Evolutionary conservation across 2,329 filamentous ascomycete genomes (phyloP).

Genomic region (Fusarium kyushuense): DNA sequence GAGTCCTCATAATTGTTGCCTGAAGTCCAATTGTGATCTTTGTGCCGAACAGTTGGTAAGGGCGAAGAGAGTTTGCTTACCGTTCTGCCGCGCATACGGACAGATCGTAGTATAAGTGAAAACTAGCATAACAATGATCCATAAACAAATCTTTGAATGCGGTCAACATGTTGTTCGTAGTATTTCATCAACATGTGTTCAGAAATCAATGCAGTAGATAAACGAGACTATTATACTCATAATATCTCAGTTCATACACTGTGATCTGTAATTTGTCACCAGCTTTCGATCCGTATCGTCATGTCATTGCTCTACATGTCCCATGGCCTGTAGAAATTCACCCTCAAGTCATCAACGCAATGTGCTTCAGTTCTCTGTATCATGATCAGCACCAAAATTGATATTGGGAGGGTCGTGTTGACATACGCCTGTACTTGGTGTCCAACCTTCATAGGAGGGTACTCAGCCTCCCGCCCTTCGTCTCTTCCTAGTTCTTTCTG

Average conservation of each 20-base stretch:
- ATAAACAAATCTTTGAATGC: neutral
- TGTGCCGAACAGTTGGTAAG: neutral
- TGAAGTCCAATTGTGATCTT: neutral
- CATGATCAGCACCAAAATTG: constrained; percentile 14
- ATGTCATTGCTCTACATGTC: constrained; percentile 3
- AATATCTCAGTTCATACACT: constrained; percentile 2
- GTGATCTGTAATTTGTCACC: neutral
- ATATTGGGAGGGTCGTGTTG: neutral
- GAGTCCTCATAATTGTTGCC: neutral
- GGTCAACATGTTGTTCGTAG: no score
- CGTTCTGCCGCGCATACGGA: neutral
- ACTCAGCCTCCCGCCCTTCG: constrained; percentile 63
- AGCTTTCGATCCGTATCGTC: neutral
- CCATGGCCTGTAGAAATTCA: neutral
- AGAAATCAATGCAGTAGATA: neutral
- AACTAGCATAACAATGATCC: neutral
- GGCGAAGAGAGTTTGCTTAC: neutral
- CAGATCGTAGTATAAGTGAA: neutral
- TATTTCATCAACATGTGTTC: neutral
- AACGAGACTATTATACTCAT: neutral
- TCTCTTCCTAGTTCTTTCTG: constrained; percentile 64
- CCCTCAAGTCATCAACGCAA: constrained; percentile 62
- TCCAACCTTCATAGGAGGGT: constrained; percentile 68
- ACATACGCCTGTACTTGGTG: constrained; percentile 68
- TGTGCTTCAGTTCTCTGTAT: constrained; percentile 64